Evolutionary conservation across 1,284 basidiomycete species (phyloP), one percentile per base, ranked within the genome.

Genomic region (Neonothopanus nambi): DNA sequence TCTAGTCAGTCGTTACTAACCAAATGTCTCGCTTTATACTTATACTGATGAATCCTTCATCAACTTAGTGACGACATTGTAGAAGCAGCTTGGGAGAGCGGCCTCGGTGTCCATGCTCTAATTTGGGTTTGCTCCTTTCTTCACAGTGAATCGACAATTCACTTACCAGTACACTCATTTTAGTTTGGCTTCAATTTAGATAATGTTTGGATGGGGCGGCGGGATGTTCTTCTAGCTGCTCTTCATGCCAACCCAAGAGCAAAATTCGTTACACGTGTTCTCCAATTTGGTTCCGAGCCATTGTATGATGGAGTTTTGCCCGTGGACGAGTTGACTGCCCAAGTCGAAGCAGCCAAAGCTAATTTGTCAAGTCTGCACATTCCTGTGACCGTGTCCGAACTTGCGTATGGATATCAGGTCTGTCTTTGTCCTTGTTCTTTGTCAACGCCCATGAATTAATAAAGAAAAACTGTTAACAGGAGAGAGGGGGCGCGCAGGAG

Each of bases 231-330:
- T 28, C 66, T 89, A 45, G 67, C 67, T n/a, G 70, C 76, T 4
- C 76, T 89, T 44, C 80, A 80, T 50, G 69, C 73, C 38, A 89
- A 87, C 59, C 81, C 81, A 2, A 81, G 76, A 63, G 87, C 85
- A 23, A 80, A 81, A 57, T 88, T 81, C 61, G 76, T 89, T 39
- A 85, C 85, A 2, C 78, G 86, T 30, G 80, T 76, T 4, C 69
- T 89, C 8, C 84, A 86, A 56, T 85, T 89, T 52, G 87, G 87
- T 18, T 85, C 84, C 0, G 88, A 90, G 61, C 88, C 88, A 5
- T 70, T 91, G 18, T 91, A 70, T 60, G 87, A 90, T 64, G 52
- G 68, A 46, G 87, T 81, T 21, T 68, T 91, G 26, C 66, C 74
- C 5, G 75, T 79, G 30, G 48, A 63, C 1, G 66, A 75, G 36